phyloP scores from a whole-genome alignment of 2,329 filamentous ascomycete species.

The Fonsecaea pugnacius region DNA sequence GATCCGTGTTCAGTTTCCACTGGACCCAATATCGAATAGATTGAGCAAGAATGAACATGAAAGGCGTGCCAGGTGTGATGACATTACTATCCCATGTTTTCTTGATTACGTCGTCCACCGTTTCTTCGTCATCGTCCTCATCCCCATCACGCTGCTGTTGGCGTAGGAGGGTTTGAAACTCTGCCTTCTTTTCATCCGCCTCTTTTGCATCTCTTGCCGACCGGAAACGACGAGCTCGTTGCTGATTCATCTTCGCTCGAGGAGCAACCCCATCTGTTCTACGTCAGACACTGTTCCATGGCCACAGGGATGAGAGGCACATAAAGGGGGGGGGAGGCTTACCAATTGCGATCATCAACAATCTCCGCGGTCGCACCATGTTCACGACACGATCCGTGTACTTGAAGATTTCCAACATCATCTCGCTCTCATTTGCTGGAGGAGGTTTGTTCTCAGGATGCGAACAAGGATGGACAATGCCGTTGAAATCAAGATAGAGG shows the following conservation, averaged over 20 bases:
- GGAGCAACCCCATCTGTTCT: slow-evolving; percentile 86
- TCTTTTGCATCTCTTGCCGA: slow-evolving; percentile 92
- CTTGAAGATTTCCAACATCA: slow-evolving; percentile 98
- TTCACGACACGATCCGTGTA: slow-evolving; percentile 99
- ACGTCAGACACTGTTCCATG: slow-evolving; percentile 15
- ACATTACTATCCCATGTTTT: slow-evolving; percentile 90
- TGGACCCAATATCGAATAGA: slow-evolving; percentile 95
- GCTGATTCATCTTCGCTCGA: slow-evolving; percentile 99
- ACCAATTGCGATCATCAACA: slow-evolving; percentile 97
- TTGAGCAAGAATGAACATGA: slow-evolving; percentile 93
- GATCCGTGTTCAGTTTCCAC: slow-evolving; percentile 97
- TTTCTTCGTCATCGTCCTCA: slow-evolving; percentile 60
- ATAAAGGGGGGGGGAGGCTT: slow-evolving; percentile 38
- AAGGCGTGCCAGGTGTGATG: slow-evolving; percentile 95
- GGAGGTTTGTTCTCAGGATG: slow-evolving; percentile 93
- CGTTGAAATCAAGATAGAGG: slow-evolving; percentile 98
- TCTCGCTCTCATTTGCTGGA: slow-evolving; percentile 93
- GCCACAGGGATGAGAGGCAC: neutral
- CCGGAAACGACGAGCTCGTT: slow-evolving; percentile 92
- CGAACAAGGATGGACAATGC: slow-evolving; percentile 97
- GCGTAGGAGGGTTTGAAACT: slow-evolving; percentile 82
- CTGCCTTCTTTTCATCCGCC: slow-evolving; percentile 87
- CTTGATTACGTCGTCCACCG: slow-evolving; percentile 65
- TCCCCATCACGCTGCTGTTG: slow-evolving; percentile 69
- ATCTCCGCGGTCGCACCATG: slow-evolving; percentile 94